Base-by-base conservation (phyloP, 2,329 filamentous ascomycete genomes). In the Ilyonectria robusta region DNA sequence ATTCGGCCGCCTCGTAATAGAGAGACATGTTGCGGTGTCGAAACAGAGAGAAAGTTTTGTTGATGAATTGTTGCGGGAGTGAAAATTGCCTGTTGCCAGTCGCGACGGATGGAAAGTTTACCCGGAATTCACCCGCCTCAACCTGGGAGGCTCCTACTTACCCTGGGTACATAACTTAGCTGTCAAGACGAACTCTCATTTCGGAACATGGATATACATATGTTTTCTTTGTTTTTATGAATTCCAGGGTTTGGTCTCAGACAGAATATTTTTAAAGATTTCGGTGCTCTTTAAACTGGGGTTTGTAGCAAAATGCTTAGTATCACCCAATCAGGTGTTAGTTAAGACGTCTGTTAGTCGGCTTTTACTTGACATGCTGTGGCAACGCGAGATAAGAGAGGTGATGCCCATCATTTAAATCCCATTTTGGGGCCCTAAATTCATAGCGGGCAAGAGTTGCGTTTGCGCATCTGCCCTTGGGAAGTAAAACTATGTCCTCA, bases 1-100 rank as follows among this genome's bases (percentile, higher is more conserved):
- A 85, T 15, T 91, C 87, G 4, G 93, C 94, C 7, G 95, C 93
- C 84, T 98, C 96, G 79, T 97, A 93, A 80, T 99, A 99, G 63
- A 99, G 91, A 54, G 95, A 97, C 95, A 98, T 98, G 46, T 59
- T 53, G 66, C 54, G 35, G 37, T 59, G 37, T 47, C n/a, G 60
- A 51, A n/a, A 42, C 50, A 40, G 42, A 17, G 47, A 26, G 19
- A 26, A 50, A 19, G 44, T 54, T 42, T 54, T 42, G 33, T 23
- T 60, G 42, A 53, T 50, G 55, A 67, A 44, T 29, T 64, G 53
- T 58, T 51, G 55, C 13, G 26, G 37, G 40, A 53, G 62, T 69
- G 68, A 74, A 75, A 72, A 68, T 65, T 66, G 60, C 62, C 40
- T 21, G 31, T 42, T 46, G 55, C 51, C 48, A 55, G 56, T 35